These are phyloP conservation scores for Neurospora africana DNA, from an alignment of 495 filamentous ascomycete genomes.

Conservation along the genomic window DNA sequence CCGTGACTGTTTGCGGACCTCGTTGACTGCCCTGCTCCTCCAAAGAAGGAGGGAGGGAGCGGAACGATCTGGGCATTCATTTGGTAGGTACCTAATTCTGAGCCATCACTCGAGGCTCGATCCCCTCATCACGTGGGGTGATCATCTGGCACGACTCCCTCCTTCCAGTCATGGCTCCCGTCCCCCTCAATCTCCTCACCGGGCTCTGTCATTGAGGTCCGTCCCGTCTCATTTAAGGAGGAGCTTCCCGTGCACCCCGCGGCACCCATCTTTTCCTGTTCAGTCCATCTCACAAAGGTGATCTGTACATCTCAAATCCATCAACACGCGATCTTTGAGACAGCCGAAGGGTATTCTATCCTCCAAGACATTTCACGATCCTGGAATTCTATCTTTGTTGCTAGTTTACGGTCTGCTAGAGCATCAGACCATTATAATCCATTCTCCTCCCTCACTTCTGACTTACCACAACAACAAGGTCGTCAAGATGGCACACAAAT, in stretches of 20 bases:
- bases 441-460: background rate
- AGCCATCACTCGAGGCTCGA: background rate
- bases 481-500: conserved; percentile 39
- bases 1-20: background rate
- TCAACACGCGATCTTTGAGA: background rate
- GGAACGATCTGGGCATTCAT: background rate
- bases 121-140: background rate
- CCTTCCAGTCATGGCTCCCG: background rate
- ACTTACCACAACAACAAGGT: conserved; percentile 3
- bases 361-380: background rate
- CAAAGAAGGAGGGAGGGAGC: background rate
- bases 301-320: background rate
- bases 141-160: background rate
- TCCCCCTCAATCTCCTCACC: background rate
- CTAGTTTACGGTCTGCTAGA: background rate
- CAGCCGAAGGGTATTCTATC: background rate
- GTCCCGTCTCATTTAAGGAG: background rate
- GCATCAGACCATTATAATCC: background rate
- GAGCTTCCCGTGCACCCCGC: background rate
- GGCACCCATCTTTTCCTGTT: background rate
- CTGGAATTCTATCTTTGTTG: background rate
- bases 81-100: background rate
- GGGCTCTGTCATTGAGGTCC: background rate
- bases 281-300: background rate
- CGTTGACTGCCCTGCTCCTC: background rate